Percentiles rank a stretch among this genome's conserved stretches.
Evolutionary conservation across 805 yeast genomes (phyloP).

Genomic region (Pichia membranifaciens): DNA sequence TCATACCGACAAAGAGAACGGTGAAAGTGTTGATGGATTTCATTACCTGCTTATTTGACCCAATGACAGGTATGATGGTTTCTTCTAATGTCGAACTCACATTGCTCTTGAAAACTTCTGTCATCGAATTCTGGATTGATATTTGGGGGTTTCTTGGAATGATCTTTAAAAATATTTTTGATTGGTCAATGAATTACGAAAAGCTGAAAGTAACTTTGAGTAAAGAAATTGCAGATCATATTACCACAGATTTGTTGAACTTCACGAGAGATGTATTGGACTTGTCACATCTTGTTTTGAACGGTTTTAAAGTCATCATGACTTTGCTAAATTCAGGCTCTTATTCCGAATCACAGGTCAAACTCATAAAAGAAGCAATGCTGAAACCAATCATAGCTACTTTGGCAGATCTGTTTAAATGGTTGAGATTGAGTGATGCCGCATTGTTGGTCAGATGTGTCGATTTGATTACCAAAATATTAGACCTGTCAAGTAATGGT

Average conservation of each 20-base stretch:
- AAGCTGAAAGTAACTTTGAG: slow-evolving; percentile 18
- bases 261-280: slow-evolving; percentile 86
- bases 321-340: slow-evolving; percentile 23
- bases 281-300: slow-evolving; percentile 61
- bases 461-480: slow-evolving; percentile 54
- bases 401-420: slow-evolving; percentile 60
- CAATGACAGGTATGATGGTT: slow-evolving; percentile 51
- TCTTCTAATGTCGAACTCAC: slow-evolving; percentile 10
- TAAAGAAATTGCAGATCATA: slow-evolving; percentile 20
- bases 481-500: slow-evolving; percentile 55
- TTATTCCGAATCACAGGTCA: slow-evolving; percentile 16
- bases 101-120: slow-evolving; percentile 17
- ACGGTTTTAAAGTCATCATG: slow-evolving; percentile 50
- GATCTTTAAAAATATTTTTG: slow-evolving; percentile 59
- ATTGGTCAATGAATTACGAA: slow-evolving; percentile 57
- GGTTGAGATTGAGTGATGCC: slow-evolving; percentile 79
- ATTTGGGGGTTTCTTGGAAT: slow-evolving; percentile 70
- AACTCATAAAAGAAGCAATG: slow-evolving; percentile 25
- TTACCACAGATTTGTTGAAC: slow-evolving; percentile 35
- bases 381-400: slow-evolving; percentile 54
- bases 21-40: slow-evolving; percentile 74
- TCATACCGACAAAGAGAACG: slow-evolving; percentile 37
- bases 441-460: slow-evolving; percentile 72
- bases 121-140: slow-evolving; percentile 53
- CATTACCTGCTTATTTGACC: slow-evolving; percentile 54